Evolutionary conservation across 305 asterid species (phyloP).

Genomic region (Nicotiana rustica): DNA sequence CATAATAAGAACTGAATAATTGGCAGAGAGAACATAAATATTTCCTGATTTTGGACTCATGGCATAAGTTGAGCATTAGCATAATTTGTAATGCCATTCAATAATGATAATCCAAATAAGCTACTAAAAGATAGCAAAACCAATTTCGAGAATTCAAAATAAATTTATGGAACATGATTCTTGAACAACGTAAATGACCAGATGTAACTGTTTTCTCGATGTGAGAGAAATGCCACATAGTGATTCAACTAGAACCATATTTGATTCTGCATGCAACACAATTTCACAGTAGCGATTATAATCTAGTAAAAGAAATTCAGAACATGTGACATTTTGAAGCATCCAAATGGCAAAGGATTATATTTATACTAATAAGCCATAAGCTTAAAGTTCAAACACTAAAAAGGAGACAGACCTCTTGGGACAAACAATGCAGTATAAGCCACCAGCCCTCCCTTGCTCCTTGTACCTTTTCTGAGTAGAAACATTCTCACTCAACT

Average conservation of each 20-base stretch:
- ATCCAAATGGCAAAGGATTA: not conserved
- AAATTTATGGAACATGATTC: too few species aligned
- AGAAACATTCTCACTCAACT: slow-evolving; percentile 41
- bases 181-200: too few species aligned
- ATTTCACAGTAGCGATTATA: not conserved
- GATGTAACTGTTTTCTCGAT: not conserved
- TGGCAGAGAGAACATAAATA: too few species aligned
- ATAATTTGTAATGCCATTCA: too few species aligned
- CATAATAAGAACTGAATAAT: too few species aligned
- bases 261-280: not conserved
- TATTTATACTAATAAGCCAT: not conserved
- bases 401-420: slow-evolving; percentile 45
- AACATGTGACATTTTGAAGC: slow-evolving; percentile 24
- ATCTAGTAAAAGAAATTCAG: slow-evolving; percentile 4
- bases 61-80: too few species aligned
- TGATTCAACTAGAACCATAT: slow-evolving; percentile 10
- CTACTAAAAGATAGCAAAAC: too few species aligned
- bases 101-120: too few species aligned
- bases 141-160: too few species aligned
- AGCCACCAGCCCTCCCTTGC: too few species aligned
- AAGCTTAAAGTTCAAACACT: slow-evolving; percentile 6
- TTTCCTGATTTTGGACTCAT: too few species aligned
- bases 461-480: too few species aligned
- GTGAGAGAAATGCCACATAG: not conserved
- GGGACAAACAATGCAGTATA: slow-evolving; percentile 49